Conservation (phyloP, 805 yeast genomes). For the Groenewaldozyma tartarivorans region DNA sequence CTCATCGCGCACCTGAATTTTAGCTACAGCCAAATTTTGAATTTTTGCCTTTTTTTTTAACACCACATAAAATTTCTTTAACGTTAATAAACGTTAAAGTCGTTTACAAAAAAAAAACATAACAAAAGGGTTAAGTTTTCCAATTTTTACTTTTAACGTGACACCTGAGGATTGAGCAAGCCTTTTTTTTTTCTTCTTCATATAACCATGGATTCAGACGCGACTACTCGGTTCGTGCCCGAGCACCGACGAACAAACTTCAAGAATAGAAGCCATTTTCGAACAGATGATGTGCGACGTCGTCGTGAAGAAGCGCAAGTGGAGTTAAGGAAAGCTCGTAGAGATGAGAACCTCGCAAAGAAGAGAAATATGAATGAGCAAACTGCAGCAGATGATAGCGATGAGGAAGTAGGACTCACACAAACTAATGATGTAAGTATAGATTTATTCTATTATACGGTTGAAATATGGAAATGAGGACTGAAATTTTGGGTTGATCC, state of each 20-base stretch:
- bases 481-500: no score
- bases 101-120: background rate
- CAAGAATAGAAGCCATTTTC: conserved; percentile 89
- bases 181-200: background rate
- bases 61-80: no score
- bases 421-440: conserved; percentile 15
- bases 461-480: no score
- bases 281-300: conserved; percentile 93
- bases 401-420: conserved; percentile 37
- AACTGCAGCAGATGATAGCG: conserved; percentile 34
- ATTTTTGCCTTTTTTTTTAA: background rate
- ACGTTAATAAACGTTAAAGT: no score
- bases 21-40: background rate
- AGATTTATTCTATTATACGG: conserved; percentile 1
- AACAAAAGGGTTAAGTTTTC: background rate
- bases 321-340: conserved; percentile 88
- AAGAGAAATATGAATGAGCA: conserved; percentile 48
- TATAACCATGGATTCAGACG: conserved; percentile 17
- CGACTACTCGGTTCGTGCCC: conserved; percentile 60
- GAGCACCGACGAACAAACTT: conserved; percentile 95
- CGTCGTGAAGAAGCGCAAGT: conserved; percentile 97
- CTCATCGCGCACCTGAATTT: no score
- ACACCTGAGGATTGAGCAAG: no score
- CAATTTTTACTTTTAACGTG: background rate
- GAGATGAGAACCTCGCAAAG: conserved; percentile 90